These are phyloP conservation scores for Amanita subjunquillea DNA, from an alignment of 768 basidiomycete genomes.

Conservation along the genomic window DNA sequence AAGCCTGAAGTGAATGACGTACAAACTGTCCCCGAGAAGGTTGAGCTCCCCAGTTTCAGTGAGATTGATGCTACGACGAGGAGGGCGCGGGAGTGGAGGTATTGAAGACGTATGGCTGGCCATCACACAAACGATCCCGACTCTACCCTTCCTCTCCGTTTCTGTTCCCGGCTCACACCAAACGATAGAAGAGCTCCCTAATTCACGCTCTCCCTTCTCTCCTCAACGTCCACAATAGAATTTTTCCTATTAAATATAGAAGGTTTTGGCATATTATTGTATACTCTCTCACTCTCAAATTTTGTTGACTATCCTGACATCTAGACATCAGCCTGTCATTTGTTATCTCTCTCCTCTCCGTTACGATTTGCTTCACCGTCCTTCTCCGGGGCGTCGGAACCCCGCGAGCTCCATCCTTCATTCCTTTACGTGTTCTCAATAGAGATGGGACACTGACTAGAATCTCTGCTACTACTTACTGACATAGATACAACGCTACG, in stretches of 20 bases:
- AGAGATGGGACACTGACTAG: too few species aligned
- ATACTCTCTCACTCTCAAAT: neutral
- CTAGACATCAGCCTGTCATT: neutral
- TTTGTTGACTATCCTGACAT: neutral
- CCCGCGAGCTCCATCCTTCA: neutral
- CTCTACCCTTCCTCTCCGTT: neutral
- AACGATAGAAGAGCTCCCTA: neutral
- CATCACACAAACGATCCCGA: neutral
- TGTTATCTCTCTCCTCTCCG: neutral
- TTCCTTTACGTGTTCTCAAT: neutral
- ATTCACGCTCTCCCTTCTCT: neutral
- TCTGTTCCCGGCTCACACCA: neutral
- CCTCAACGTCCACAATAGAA: neutral
- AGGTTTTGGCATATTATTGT: neutral
- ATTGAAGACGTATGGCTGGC: conserved; percentile 4
- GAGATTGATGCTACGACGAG: conserved; percentile 51
- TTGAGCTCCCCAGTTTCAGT: conserved; percentile 55
- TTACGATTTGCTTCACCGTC: neutral
- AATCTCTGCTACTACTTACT: too few species aligned
- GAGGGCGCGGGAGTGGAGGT: conserved; percentile 9
- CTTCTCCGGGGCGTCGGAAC: neutral
- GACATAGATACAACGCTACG: too few species aligned
- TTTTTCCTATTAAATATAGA: neutral
- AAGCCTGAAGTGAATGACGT: neutral
- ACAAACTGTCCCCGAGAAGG: conserved; percentile 16